Percentiles rank a stretch among this genome's conserved stretches.
Evolutionary conservation across 108 stramenopile species (phyloP).

Genomic region (Phaeodactylum tricornutum): DNA sequence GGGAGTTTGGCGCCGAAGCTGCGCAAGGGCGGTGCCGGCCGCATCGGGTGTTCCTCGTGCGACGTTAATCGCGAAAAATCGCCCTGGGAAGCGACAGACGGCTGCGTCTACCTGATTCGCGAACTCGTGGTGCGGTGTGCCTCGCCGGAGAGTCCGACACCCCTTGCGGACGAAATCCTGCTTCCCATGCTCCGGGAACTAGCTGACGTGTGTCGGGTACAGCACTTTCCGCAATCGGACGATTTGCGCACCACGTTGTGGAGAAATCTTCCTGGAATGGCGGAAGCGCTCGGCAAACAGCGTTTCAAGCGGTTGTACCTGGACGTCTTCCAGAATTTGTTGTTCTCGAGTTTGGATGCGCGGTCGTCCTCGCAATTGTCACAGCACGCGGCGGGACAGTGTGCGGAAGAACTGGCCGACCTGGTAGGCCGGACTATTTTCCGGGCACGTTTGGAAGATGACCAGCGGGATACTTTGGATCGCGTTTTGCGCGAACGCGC

Average conservation of each 20-base stretch:
- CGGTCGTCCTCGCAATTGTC: conserved; percentile 54
- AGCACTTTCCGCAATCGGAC: conserved; percentile 77
- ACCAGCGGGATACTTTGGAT: conserved; percentile 57
- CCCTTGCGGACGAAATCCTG: conserved; percentile 38
- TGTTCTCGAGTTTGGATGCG: conserved; percentile 62
- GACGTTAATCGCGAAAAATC: conserved; percentile 73
- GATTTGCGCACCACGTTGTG: conserved; percentile 74
- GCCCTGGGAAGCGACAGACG: conserved; percentile 95
- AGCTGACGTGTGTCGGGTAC: conserved; percentile 69
- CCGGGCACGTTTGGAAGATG: conserved; percentile 61
- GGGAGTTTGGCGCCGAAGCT: conserved; percentile 93
- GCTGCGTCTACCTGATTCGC: conserved; percentile 82
- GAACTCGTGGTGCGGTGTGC: conserved; percentile 51
- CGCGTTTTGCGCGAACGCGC: conserved; percentile 51
- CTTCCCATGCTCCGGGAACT: conserved; percentile 57
- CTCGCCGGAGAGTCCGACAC: conserved; percentile 15
- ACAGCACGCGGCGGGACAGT: conserved; percentile 69
- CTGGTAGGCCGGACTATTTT: conserved; percentile 67
- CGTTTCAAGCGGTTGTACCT: conserved; percentile 73
- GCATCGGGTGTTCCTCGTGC: conserved; percentile 81
- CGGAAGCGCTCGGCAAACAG: conserved; percentile 59
- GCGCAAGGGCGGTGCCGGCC: conserved; percentile 76
- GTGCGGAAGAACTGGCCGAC: conserved; percentile 65
- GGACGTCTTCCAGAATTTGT: conserved; percentile 65
- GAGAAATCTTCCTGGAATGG: conserved; percentile 71